Conservation (phyloP, 495 filamentous ascomycete species). For the Aspergillus ostianus region DNA sequence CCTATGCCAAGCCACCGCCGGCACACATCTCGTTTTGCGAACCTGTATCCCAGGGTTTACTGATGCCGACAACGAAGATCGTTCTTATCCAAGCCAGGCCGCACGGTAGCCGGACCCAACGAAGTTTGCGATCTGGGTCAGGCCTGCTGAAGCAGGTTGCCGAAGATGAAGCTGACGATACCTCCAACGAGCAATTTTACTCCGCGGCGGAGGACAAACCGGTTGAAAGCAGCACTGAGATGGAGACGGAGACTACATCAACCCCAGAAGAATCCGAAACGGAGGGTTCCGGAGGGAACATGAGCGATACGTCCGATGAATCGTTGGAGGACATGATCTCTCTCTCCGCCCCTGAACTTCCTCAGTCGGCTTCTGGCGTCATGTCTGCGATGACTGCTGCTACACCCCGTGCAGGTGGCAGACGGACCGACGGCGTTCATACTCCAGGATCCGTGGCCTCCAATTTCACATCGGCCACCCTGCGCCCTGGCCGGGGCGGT, state of each 20-base stretch:
- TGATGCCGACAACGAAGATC: slow-evolving; percentile 68
- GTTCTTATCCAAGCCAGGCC: slow-evolving; percentile 63
- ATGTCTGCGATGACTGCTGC: slow-evolving; percentile 70
- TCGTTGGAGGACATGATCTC: slow-evolving; percentile 82
- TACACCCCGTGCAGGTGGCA: slow-evolving; percentile 65
- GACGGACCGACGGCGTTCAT: slow-evolving; percentile 62
- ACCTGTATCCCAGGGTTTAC: slow-evolving; percentile 79
- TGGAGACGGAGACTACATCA: slow-evolving; percentile 49
- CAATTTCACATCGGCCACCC: slow-evolving; percentile 75
- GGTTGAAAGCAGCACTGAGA: slow-evolving; percentile 57
- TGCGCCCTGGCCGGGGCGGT: slow-evolving; percentile 59
- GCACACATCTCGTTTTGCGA: slow-evolving; percentile 63
- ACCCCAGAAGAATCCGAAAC: slow-evolving; percentile 56
- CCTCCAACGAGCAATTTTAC: slow-evolving; percentile 83
- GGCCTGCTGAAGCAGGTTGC: slow-evolving; percentile 56
- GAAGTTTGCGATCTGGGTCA: slow-evolving; percentile 28
- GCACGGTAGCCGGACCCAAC: slow-evolving; percentile 32
- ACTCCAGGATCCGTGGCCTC: slow-evolving; percentile 86
- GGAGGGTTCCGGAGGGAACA: slow-evolving; percentile 48
- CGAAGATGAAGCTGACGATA: slow-evolving; percentile 73
- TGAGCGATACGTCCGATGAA: slow-evolving; percentile 69
- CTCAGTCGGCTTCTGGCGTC: slow-evolving; percentile 62
- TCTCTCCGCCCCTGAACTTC: slow-evolving; percentile 72
- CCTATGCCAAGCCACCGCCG: slow-evolving; percentile 77
- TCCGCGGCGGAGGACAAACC: slow-evolving; percentile 77